Evolutionary conservation across 1,139 yeast species (phyloP).

Genomic region (Candida sanyaensis): DNA sequence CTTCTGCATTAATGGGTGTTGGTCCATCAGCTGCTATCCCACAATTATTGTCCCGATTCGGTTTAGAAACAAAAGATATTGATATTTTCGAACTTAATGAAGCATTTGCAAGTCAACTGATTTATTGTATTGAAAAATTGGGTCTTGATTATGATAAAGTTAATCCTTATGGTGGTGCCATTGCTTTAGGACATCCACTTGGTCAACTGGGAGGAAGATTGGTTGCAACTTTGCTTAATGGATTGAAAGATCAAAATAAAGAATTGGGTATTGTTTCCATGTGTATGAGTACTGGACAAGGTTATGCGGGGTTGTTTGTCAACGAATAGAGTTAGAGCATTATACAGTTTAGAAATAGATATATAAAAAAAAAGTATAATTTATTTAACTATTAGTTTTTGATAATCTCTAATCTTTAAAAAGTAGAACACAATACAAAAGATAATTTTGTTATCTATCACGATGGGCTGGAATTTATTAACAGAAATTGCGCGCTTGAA

Average conservation of each 20-base stretch:
- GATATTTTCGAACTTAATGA: constrained; percentile 42
- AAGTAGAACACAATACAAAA: too few relatives aligned
- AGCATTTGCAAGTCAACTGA: constrained; percentile 44
- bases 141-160: constrained; percentile 33
- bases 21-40: constrained; percentile 44
- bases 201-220: constrained; percentile 44
- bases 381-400: too few relatives aligned
- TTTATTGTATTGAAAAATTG: constrained; percentile 31
- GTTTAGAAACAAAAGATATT: constrained; percentile 28
- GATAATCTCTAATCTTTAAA: too few relatives aligned
- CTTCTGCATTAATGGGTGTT: constrained; percentile 39
- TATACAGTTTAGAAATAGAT: too few relatives aligned
- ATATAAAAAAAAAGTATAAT: too few relatives aligned
- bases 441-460: too few relatives aligned
- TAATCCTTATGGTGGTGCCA: constrained; percentile 45
- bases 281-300: constrained; percentile 49
- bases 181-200: constrained; percentile 45
- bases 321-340: constrained; percentile 20
- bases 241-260: constrained; percentile 27
- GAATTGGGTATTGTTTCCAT: constrained; percentile 40
- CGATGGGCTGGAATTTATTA: too few relatives aligned
- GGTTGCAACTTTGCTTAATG: constrained; percentile 35
- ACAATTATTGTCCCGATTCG: constrained; percentile 26
- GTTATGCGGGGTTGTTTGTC: constrained; percentile 40
- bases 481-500: too few relatives aligned